A percentile compares a stretch with the other conserved stretches of the same genome.
Conservation (phyloP, 2,329 filamentous ascomycete species). For the Cercospora sp. region DNA sequence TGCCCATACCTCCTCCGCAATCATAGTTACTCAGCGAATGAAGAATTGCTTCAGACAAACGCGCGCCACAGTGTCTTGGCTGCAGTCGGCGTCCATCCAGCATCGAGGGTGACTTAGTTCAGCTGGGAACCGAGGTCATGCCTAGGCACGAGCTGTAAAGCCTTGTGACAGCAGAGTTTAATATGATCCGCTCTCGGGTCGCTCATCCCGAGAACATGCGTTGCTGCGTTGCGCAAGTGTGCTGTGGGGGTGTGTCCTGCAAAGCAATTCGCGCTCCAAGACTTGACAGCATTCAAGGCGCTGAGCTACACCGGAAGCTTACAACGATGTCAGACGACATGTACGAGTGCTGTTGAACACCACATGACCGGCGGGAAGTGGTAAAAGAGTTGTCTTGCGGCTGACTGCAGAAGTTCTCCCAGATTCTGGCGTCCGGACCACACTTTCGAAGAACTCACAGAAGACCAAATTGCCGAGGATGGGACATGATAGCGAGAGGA, state of each 20-base stretch:
- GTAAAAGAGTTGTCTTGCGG: too few relatives aligned
- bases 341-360: background rate
- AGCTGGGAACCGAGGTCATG: background rate
- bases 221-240: background rate
- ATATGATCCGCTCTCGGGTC: background rate
- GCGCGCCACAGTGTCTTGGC: background rate
- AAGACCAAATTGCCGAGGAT: too few relatives aligned
- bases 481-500: background rate
- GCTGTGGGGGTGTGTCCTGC: background rate
- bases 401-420: too few relatives aligned
- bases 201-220: background rate
- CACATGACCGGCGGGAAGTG: background rate
- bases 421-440: too few relatives aligned
- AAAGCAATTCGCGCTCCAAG: background rate
- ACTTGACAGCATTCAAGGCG: background rate
- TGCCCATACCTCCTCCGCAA: background rate
- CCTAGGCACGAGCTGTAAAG: background rate
- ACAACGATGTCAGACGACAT: background rate
- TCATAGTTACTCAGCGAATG: background rate
- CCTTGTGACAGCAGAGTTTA: background rate
- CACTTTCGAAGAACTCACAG: too few relatives aligned
- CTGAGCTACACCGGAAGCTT: background rate
- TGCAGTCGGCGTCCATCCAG: background rate
- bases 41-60: background rate
- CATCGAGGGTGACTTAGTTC: background rate